Percentiles rank a stretch among this genome's conserved stretches.
Evolutionary conservation across 768 basidiomycete species (phyloP).

Genomic region (Xerocomus brunneocitrinus): DNA sequence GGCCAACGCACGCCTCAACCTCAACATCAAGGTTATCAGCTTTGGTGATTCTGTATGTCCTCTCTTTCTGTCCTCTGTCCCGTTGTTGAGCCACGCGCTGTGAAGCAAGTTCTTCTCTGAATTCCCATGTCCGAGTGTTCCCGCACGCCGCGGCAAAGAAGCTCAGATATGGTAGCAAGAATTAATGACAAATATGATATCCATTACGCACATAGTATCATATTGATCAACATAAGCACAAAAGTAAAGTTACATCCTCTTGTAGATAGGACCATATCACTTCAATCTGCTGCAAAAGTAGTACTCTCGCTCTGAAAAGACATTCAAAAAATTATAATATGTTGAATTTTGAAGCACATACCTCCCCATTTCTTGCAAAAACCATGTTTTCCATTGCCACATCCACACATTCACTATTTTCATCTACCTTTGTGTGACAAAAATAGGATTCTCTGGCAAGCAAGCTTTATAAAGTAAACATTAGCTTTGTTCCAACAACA

Average conservation of each 20-base stretch:
- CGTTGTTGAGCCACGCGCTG: conserved; percentile 5
- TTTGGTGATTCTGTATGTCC: conserved; percentile 79
- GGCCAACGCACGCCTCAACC: conserved; percentile 84
- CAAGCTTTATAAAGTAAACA: conserved; percentile 7
- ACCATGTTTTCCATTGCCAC: neutral
- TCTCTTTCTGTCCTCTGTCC: neutral
- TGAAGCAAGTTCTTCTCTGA: conserved; percentile 67
- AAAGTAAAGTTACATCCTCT: no score
- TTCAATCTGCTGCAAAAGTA: neutral
- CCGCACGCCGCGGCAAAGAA: conserved; percentile 36
- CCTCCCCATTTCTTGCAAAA: conserved; percentile 9
- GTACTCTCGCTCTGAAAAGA: neutral
- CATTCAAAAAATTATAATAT: neutral
- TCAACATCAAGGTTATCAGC: conserved; percentile 87
- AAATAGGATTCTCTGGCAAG: conserved; percentile 29
- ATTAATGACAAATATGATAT: no score
- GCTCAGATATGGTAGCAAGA: no score
- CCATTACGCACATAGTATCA: no score
- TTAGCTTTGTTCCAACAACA: neutral
- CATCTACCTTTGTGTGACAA: neutral
- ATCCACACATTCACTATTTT: neutral
- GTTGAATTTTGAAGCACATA: neutral
- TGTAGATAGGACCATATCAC: no score
- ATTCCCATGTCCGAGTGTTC: conserved; percentile 32
- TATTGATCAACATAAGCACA: no score